Evolutionary conservation across 1,139 yeast genomes (phyloP), one percentile per base, ranked within the genome.

Genomic region (Pichia terricola): DNA sequence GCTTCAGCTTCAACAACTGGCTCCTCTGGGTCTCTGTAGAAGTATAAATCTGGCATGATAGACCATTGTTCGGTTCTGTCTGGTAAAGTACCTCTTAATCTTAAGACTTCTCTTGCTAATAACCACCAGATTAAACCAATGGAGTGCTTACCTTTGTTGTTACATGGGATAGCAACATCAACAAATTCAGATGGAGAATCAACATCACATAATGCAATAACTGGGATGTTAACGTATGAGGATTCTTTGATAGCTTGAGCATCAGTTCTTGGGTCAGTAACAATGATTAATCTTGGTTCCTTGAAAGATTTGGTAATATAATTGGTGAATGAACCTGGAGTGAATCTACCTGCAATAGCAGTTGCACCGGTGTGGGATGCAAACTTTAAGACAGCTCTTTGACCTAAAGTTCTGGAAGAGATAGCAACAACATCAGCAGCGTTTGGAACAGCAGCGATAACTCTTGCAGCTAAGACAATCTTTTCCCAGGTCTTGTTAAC

Each of bases 21-120:
- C 77, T 91, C 99, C 79, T 91, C 98, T 68, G 98, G 98, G 78
- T 91, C 96, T 83, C 99, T 91, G 97, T 91, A 91, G 89, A 91
- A 91, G 88, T 89, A 91, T 75, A 89, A 82, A 79, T 91, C 99
- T 75, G 97, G 97, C 98, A 91, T 94, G 70, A 91, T 94, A 63
- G 94, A 77, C 99, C 99, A 91, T 71, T 84, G 85, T 72, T 94
- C 86, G 62, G 86, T 70, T 81, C 99, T 89, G 87, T 85, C 87
- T 69, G 95, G 89, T 64, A 91, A 76, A 69, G 89, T 83, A 69
- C 99, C 98, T 79, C 96, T 86, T 73, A 91, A 84, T 81, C 99
- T 87, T 71, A 91, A 83, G 66, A 91, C 97, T 79, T 91, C 99
- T 79, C 99, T 88, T 67, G 98, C 94, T 66, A 91, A 72, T 75